Conservation (phyloP, 129 eudicot genomes). For the Arctium lappa region DNA sequence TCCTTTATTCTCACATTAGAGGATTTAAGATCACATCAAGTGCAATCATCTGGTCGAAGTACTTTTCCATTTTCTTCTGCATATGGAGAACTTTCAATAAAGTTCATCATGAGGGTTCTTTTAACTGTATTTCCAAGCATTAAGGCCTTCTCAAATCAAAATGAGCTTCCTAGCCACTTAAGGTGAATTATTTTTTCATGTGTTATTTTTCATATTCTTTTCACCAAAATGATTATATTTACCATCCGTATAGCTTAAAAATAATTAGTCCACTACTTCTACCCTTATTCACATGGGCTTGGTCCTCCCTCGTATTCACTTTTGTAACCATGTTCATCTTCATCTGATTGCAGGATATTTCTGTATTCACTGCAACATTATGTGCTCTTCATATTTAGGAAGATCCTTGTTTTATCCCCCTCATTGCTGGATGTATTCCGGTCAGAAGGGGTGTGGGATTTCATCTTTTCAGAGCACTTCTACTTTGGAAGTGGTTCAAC, state of each 20-base stretch:
- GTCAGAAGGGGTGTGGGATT: conserved; percentile 88
- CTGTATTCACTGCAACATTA: conserved; percentile 64
- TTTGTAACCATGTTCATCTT: neutral
- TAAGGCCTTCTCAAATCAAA: conserved; percentile 76
- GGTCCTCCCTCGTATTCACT: neutral
- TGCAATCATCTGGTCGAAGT: conserved; percentile 50
- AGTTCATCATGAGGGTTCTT: conserved; percentile 94
- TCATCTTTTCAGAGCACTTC: conserved; percentile 88
- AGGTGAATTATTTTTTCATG: conserved; percentile 43
- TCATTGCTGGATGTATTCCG: conserved; percentile 71
- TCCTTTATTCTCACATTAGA: conserved; percentile 66
- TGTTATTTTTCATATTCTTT: neutral
- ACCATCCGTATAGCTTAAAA: neutral
- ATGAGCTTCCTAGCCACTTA: conserved; percentile 75
- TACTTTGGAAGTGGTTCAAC: conserved; percentile 63
- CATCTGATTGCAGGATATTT: conserved; percentile 58
- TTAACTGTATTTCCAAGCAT: conserved; percentile 86
- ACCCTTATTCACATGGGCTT: neutral
- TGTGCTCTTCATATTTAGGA: conserved; percentile 66
- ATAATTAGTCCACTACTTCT: conserved; percentile 2
- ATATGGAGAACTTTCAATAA: conserved; percentile 75
- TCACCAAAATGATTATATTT: neutral
- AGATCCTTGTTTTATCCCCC: conserved; percentile 65
- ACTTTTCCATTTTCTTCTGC: conserved; percentile 53
- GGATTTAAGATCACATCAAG: conserved; percentile 40